These are phyloP conservation scores for Homolaphlyctis polyrhiza DNA, from an alignment of 371 early-diverging fungal genomes.

Conservation along the genomic window DNA sequence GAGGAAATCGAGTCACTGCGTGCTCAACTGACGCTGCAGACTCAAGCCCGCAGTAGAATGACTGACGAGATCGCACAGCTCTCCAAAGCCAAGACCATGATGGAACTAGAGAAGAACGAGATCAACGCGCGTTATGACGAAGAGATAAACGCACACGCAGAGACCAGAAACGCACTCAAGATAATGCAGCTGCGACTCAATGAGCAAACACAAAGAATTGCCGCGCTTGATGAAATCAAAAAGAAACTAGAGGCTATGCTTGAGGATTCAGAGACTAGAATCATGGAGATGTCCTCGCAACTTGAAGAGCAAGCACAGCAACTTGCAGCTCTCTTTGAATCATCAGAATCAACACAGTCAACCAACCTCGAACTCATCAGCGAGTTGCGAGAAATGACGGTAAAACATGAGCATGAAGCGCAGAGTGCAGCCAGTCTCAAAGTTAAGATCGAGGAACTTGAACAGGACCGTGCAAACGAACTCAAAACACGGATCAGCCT, in stretches of 20 bases:
- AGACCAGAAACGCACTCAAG: slow-evolving; percentile 7
- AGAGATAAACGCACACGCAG: slow-evolving; percentile 2
- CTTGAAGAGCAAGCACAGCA: background rate
- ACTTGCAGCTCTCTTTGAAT: background rate
- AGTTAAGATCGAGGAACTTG: background rate
- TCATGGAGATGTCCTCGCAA: background rate
- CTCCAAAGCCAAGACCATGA: slow-evolving; percentile 17
- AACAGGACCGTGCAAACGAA: background rate
- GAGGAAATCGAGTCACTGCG: slow-evolving; percentile 8
- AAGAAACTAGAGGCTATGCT: slow-evolving; percentile 1
- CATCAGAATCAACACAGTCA: too few relatives aligned
- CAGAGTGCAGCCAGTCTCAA: background rate
- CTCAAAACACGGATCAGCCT: slow-evolving; percentile 1
- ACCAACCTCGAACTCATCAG: slow-evolving; percentile 6
- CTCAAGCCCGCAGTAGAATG: slow-evolving; percentile 4
- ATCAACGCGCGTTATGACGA: background rate
- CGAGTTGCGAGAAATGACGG: background rate
- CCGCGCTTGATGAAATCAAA: slow-evolving; percentile 2
- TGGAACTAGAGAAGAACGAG: slow-evolving; percentile 22
- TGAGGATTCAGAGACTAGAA: background rate
- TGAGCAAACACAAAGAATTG: slow-evolving; percentile 5
- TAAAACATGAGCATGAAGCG: background rate
- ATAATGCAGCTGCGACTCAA: background rate
- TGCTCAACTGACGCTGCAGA: background rate
- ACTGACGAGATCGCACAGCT: slow-evolving; percentile 15